A percentile compares a stretch with the other conserved stretches of the same genome.
These are phyloP conservation scores for Anethum foeniculum DNA, from an alignment of 140 eudicot genomes.

Conservation along the genomic window DNA sequence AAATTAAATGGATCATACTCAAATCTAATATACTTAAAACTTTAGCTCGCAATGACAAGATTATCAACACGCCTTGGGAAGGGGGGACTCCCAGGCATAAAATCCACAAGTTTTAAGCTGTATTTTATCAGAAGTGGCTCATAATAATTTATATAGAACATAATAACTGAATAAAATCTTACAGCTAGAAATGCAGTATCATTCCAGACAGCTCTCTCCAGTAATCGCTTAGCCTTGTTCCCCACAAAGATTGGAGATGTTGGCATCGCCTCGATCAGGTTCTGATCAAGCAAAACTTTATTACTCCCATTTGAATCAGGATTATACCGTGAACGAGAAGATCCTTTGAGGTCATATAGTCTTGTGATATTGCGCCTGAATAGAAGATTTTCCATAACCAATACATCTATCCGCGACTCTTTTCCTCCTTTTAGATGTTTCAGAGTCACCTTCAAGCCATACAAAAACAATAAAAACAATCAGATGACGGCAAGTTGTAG, in stretches of 20 bases:
- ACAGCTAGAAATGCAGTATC: conserved; percentile 63
- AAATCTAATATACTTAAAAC: not conserved
- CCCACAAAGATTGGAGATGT: conserved; percentile 64
- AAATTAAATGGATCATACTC: not conserved
- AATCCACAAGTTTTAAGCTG: not conserved
- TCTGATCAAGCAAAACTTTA: conserved; percentile 57
- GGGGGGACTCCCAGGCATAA: not conserved
- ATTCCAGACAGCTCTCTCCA: conserved; percentile 66
- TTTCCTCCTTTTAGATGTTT: conserved; percentile 54
- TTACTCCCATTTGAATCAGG: conserved; percentile 54
- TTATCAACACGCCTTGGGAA: no score
- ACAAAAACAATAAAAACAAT: not conserved
- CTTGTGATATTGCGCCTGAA: conserved; percentile 39
- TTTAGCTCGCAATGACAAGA: not conserved
- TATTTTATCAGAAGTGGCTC: not conserved
- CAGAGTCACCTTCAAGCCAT: conserved; percentile 28
- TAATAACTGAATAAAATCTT: conserved; percentile 18
- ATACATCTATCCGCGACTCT: conserved; percentile 46
- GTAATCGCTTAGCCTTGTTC: conserved; percentile 41
- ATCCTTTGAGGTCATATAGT: conserved; percentile 61
- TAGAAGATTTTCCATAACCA: conserved; percentile 62
- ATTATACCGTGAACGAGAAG: conserved; percentile 52
- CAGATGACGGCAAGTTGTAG: not conserved
- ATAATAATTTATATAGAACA: not conserved
- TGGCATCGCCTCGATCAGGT: conserved; percentile 50